Evolutionary conservation across 495 filamentous ascomycete genomes (phyloP), one percentile per base, ranked within the genome.

Genomic region (Amphirosellinia nigrospora): DNA sequence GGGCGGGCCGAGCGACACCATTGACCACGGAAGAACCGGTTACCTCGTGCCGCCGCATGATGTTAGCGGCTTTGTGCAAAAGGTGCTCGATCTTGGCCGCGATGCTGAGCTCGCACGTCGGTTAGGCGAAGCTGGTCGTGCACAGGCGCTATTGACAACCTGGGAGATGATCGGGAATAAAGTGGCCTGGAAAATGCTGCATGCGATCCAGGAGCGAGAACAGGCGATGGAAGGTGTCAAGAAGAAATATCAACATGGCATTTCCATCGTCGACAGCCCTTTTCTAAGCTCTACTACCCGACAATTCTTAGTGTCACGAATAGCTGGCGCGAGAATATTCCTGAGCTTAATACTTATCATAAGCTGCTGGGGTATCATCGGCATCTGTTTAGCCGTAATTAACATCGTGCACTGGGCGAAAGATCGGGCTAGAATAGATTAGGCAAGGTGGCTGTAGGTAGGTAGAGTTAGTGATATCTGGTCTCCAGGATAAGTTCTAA

Each of bases 81-180:
- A 81, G 70, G 82, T 85, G 0, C 62, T 81, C 3, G 52, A 80
- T 23, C 75, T 89, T 4, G 77, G 80, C 3, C 68, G 48, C 19
- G 83, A 89, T 69, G 21, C 66, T 0, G 59, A 56, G 0, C 72
- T 83, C 16, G 82, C 85, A 15, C 45, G 66, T n/a, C 60, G 64
- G 4, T 79, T 89, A 68, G 73, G 77, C 11, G n/a, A 48, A 0
- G 79, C 80, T 6, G 83, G 86, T 10, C 78, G 86, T 36, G 53
- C 73, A 36, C 83, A 86, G 59, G 89, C 87, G 0, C 84, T 86
- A 55, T 82, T 86, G 55, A 87, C 86, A 7, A 90, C 87, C 1
- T 91, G 89, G 89, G 87, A 89, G 73, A 86, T 84, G 77, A 88
- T 90, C 75, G 87, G 88, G 75, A 87, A 88, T 63, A 84, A 83